A percentile compares a stretch with the other conserved stretches of the same genome.
phyloP scores from a whole-genome alignment of 2,329 filamentous ascomycete genomes.

The Colletotrichum australisinense region DNA sequence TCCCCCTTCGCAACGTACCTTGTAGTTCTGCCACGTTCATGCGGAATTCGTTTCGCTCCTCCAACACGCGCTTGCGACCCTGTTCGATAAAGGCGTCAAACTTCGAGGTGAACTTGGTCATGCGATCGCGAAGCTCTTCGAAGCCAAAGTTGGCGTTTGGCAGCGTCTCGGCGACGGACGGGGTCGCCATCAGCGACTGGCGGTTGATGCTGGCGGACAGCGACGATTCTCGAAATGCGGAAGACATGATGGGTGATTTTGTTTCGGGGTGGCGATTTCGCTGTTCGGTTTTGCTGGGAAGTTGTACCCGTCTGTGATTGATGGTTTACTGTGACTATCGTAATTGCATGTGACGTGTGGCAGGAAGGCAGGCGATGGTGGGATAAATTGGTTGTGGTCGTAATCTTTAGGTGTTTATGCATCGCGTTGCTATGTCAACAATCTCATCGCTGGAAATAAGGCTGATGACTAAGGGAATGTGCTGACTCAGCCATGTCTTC shows the following conservation, averaged over 20 bases:
- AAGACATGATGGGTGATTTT: slow-evolving; percentile 57
- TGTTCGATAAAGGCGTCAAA: slow-evolving; percentile 97
- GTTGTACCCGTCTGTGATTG: neutral
- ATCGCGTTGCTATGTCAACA: slow-evolving; percentile 35
- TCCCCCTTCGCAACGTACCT: slow-evolving; percentile 64
- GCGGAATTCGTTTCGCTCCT: slow-evolving; percentile 94
- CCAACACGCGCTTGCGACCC: slow-evolving; percentile 87
- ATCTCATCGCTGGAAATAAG: neutral
- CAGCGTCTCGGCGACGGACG: slow-evolving; percentile 80
- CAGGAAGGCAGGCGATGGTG: neutral
- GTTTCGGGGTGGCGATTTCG: neutral
- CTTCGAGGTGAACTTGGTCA: slow-evolving; percentile 89
- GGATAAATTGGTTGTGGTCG: neutral
- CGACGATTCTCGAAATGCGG: slow-evolving; percentile 73
- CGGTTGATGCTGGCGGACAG: slow-evolving; percentile 72
- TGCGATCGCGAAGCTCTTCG: slow-evolving; percentile 93
- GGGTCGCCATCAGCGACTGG: slow-evolving; percentile 67
- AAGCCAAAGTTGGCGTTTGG: slow-evolving; percentile 96
- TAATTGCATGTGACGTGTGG: slow-evolving; percentile 10
- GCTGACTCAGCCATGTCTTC: neutral
- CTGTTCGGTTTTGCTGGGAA: neutral
- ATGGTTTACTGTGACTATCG: neutral
- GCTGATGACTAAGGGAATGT: slow-evolving; percentile 5
- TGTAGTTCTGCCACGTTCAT: slow-evolving; percentile 90
- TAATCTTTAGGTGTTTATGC: slow-evolving; percentile 29